Conservation (phyloP, 768 basidiomycete genomes). For the Boletus sensibilis region DNA sequence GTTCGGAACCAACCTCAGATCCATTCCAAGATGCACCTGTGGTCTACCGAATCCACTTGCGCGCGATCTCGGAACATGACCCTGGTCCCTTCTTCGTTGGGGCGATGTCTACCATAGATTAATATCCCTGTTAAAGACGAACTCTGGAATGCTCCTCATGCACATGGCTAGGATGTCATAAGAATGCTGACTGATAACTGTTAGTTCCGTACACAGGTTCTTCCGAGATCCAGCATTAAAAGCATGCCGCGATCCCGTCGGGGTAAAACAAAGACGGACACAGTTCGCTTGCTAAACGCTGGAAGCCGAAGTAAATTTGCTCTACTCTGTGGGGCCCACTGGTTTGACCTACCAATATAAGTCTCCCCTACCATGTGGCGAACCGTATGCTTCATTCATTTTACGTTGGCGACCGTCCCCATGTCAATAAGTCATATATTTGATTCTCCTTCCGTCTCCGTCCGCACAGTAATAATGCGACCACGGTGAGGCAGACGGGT, state of each 20-base stretch:
- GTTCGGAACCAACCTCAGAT: slow-evolving; percentile 1
- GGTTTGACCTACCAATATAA: neutral
- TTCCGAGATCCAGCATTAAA: slow-evolving; percentile 4
- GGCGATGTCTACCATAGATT: neutral
- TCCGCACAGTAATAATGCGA: slow-evolving; percentile 8
- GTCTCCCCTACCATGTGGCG: neutral
- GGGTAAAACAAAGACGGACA: slow-evolving; percentile 8
- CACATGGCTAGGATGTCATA: slow-evolving; percentile 7
- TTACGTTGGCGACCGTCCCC: slow-evolving; percentile 16
- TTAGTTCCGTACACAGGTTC: slow-evolving; percentile 7
- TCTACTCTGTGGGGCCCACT: slow-evolving; percentile 1
- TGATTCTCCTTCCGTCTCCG: slow-evolving; percentile 15
- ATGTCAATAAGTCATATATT: slow-evolving; percentile 9
- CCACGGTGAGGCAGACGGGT: slow-evolving; percentile 14
- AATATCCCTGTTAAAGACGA: neutral
- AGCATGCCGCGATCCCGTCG: slow-evolving; percentile 6
- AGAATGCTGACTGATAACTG: slow-evolving; percentile 3
- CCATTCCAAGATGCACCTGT: neutral
- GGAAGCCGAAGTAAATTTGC: neutral
- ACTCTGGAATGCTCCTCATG: slow-evolving; percentile 10
- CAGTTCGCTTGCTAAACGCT: neutral
- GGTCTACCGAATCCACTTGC: neutral
- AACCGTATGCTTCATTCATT: slow-evolving; percentile 4
- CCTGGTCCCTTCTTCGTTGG: neutral
- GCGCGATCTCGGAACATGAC: slow-evolving; percentile 8